Percentiles rank a stretch among this genome's conserved stretches.
Evolutionary conservation across 805 yeast genomes (phyloP).

Genomic region (Kodamaea restingae): DNA sequence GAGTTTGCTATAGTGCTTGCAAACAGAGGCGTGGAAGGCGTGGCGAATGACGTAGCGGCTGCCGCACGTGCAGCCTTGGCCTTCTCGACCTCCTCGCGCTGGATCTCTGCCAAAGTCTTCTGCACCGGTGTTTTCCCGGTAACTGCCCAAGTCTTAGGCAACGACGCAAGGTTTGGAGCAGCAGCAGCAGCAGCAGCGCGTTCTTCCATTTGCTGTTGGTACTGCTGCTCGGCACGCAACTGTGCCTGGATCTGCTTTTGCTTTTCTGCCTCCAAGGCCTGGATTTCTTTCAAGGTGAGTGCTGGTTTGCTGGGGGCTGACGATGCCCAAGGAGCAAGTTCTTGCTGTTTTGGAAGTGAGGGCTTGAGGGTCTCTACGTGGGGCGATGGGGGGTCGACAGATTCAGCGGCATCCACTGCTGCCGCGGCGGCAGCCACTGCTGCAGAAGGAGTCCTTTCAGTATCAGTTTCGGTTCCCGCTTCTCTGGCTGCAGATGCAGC

Average conservation of each 20-base stretch:
- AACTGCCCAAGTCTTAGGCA: conserved; percentile 45
- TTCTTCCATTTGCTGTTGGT: conserved; percentile 15
- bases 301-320: conserved; percentile 26
- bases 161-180: conserved; percentile 19
- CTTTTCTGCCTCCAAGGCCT: conserved; percentile 43
- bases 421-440: conserved; percentile 2
- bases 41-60: conserved; percentile 8
- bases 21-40: conserved; percentile 20
- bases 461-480: conserved; percentile 3
- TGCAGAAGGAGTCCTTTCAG: background rate
- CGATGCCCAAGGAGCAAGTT: conserved; percentile 52
- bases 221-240: conserved; percentile 22
- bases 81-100: conserved; percentile 51
- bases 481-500: too few relatives aligned
- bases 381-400: too few relatives aligned
- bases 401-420: background rate
- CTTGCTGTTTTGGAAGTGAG: conserved; percentile 13
- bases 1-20: conserved; percentile 32
- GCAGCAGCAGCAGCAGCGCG: conserved; percentile 17
- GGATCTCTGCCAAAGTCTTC: conserved; percentile 59
- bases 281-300: conserved; percentile 50
- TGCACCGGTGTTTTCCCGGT: conserved; percentile 27
- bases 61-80: conserved; percentile 27
- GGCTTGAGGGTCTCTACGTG: conserved; percentile 16
- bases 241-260: conserved; percentile 38